Evolutionary conservation across 106 monocot species (phyloP).

Genomic region (Ottelia alismoides): DNA sequence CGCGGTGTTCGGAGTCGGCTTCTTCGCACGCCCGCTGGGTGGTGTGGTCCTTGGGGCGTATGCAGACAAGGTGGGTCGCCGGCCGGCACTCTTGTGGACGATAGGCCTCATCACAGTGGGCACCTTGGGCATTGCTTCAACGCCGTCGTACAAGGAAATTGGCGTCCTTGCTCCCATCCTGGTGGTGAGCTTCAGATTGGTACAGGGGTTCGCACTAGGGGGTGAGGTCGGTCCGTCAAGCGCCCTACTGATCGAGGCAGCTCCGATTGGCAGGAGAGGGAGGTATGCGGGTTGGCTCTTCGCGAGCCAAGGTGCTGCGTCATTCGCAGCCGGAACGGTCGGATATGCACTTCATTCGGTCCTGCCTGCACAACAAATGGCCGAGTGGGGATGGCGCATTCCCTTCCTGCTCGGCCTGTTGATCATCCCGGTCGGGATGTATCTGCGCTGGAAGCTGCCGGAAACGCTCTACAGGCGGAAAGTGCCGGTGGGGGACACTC

Average conservation of each 20-base stretch:
- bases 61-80: not conserved
- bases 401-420: not conserved
- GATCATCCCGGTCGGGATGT: not conserved
- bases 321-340: not conserved
- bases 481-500: not conserved
- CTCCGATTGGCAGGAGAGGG: not conserved
- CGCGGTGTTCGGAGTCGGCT: not conserved
- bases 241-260: not conserved
- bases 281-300: not conserved
- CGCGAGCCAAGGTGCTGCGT: not conserved
- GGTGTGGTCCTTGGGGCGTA: not conserved
- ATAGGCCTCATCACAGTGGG: not conserved
- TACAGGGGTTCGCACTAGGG: not conserved
- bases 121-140: not conserved
- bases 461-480: not conserved
- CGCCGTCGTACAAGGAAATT: not conserved
- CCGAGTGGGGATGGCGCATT: not conserved
- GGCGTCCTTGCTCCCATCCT: not conserved
- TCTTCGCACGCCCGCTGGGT: not conserved
- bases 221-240: not conserved
- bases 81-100: not conserved
- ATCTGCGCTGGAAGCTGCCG: not conserved
- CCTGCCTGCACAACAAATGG: not conserved
- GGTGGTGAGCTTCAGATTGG: too few species aligned
- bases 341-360: not conserved